Evolutionary conservation across 306 rosid species (phyloP).

Genomic region (Vigna trinervia): DNA sequence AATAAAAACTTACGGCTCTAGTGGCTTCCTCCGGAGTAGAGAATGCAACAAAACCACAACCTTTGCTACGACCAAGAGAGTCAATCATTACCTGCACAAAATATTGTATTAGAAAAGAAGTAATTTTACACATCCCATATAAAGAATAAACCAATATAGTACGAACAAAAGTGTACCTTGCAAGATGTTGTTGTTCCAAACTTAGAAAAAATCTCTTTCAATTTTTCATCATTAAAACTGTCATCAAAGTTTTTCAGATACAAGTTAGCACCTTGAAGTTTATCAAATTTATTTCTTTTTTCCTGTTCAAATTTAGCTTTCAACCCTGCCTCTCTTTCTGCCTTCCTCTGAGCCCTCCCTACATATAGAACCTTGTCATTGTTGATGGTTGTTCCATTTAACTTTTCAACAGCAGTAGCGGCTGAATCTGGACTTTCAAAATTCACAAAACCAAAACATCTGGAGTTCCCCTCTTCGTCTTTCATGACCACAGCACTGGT

Average conservation of each 20-base stretch:
- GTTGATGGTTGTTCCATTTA: not conserved
- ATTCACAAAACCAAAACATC: constrained; percentile 38
- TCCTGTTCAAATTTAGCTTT: constrained; percentile 20
- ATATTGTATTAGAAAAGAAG: no score
- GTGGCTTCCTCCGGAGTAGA: not conserved
- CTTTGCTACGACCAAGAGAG: constrained; percentile 30
- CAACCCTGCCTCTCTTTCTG: constrained; percentile 17
- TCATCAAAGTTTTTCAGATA: constrained; percentile 35
- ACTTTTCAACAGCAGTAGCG: not conserved
- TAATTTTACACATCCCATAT: no score
- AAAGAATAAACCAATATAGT: no score
- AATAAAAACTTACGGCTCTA: not conserved
- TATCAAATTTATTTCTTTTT: constrained; percentile 1
- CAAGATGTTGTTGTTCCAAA: constrained; percentile 36
- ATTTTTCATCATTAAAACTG: constrained; percentile 1
- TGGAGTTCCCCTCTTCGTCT: constrained; percentile 13
- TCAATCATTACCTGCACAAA: constrained; percentile 34
- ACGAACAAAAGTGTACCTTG: not conserved
- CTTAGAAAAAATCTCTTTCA: constrained; percentile 16
- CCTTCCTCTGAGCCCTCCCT: constrained; percentile 19
- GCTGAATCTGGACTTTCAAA: constrained; percentile 30
- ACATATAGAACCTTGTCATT: not conserved
- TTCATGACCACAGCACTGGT: constrained; percentile 33
- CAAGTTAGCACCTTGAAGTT: constrained; percentile 20
- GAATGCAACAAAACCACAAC: constrained; percentile 25